Evolutionary conservation across 768 basidiomycete species (phyloP).

Genomic region (Suillus discolor): DNA sequence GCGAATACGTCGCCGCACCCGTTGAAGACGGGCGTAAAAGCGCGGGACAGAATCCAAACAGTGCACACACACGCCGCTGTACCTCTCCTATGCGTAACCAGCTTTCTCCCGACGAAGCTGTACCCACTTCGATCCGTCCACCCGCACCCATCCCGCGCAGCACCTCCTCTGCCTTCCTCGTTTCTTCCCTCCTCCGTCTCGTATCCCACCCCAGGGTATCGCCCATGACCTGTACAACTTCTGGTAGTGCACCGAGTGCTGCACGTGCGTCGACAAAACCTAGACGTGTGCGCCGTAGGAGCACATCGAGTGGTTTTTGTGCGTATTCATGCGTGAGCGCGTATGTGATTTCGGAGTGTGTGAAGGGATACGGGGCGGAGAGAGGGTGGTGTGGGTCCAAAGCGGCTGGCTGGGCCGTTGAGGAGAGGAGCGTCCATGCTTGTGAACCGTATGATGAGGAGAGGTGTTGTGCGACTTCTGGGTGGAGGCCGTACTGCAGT

Average conservation of each 20-base stretch:
- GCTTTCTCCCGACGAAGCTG: slow-evolving; percentile 21
- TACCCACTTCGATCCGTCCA: slow-evolving; percentile 14
- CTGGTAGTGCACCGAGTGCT: slow-evolving; percentile 81
- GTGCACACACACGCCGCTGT: neutral
- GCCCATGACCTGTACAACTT: slow-evolving; percentile 90
- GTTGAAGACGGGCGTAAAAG: neutral
- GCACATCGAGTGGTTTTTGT: slow-evolving; percentile 87
- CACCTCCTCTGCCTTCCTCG: slow-evolving; percentile 61
- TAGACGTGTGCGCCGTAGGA: slow-evolving; percentile 90
- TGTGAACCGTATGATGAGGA: slow-evolving; percentile 96
- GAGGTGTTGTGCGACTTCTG: slow-evolving; percentile 91
- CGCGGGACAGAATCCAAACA: neutral
- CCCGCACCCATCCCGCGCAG: slow-evolving; percentile 77
- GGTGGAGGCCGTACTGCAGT: slow-evolving; percentile 80
- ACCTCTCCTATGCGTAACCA: slow-evolving; percentile 10
- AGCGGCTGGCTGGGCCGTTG: slow-evolving; percentile 73
- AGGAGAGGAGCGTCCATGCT: slow-evolving; percentile 88
- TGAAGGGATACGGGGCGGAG: slow-evolving; percentile 78
- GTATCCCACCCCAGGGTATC: slow-evolving; percentile 80
- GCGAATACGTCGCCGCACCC: slow-evolving; percentile 38
- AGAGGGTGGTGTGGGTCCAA: slow-evolving; percentile 83
- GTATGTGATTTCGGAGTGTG: slow-evolving; percentile 74
- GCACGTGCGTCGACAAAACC: slow-evolving; percentile 91
- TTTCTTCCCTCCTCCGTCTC: slow-evolving; percentile 58
- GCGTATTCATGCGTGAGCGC: slow-evolving; percentile 92